Conservation (phyloP, 208 protist genomes). For the Trypanosoma congolense region DNA sequence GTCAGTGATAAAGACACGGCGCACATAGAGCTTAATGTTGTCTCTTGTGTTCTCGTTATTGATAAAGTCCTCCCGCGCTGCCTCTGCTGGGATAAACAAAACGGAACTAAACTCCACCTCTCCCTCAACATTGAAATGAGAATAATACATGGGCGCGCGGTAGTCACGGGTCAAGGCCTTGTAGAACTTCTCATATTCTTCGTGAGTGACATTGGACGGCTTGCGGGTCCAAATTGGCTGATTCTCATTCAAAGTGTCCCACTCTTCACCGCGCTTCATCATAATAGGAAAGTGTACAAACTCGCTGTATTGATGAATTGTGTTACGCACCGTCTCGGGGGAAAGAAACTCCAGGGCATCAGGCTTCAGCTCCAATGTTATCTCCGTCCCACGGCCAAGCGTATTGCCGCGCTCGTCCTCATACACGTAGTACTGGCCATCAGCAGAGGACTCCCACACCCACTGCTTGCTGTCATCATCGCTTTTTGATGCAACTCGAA, state of each 20-base stretch:
- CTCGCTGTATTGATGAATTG: constrained; percentile 98
- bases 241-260: constrained; percentile 96
- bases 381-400: constrained; percentile 95
- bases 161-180: constrained; percentile 94
- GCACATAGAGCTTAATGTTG: constrained; percentile 96
- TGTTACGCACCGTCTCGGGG: constrained; percentile 80
- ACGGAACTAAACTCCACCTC: constrained; percentile 97
- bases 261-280: constrained; percentile 80
- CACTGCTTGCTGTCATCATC: constrained; percentile 92
- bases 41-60: constrained; percentile 59
- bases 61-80: constrained; percentile 86
- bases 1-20: constrained; percentile 99
- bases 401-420: constrained; percentile 93
- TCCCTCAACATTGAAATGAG: constrained; percentile 98
- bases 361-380: constrained; percentile 96
- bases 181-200: constrained; percentile 99
- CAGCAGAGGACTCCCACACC: constrained; percentile 97
- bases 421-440: constrained; percentile 93
- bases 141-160: constrained; percentile 92
- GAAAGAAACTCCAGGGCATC: constrained; percentile 96
- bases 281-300: constrained; percentile 99
- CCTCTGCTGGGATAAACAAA: constrained; percentile 95
- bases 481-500: constrained; percentile 95
- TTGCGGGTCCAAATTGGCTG: constrained; percentile 98
- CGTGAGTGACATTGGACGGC: constrained; percentile 92